These are phyloP conservation scores for Graphium sp. DNA, from an alignment of 2,329 filamentous ascomycete genomes.

Conservation along the genomic window DNA sequence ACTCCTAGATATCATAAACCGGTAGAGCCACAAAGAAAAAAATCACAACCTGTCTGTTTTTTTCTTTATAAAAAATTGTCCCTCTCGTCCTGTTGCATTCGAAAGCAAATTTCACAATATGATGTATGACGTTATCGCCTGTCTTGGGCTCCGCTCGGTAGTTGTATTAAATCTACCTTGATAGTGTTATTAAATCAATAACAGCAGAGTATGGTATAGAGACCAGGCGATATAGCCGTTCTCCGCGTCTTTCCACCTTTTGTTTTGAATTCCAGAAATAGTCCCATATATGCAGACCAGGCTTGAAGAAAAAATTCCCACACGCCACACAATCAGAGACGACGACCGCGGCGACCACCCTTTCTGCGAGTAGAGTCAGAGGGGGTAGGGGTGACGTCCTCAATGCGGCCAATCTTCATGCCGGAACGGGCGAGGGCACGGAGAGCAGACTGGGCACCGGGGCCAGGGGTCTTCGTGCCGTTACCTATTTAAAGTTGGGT, in stretches of 20 bases:
- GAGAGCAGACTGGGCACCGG: constrained; percentile 97
- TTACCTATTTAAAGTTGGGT: constrained; percentile 42
- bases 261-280: constrained; percentile 40
- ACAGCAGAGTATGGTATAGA: constrained; percentile 33
- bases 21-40: too few species aligned
- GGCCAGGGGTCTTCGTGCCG: constrained; percentile 99
- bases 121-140: too few species aligned
- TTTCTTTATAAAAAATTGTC: background rate
- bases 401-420: constrained; percentile 99
- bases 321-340: constrained; percentile 53
- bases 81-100: background rate
- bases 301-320: constrained; percentile 10
- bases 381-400: constrained; percentile 98
- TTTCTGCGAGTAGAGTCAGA: constrained; percentile 99
- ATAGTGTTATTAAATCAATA: constrained; percentile 16
- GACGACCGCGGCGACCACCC: constrained; percentile 99
- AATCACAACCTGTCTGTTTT: background rate
- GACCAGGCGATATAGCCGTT: constrained; percentile 52
- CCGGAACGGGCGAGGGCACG: constrained; percentile 96
- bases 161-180: background rate
- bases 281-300: constrained; percentile 28
- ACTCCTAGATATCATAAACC: too few species aligned
- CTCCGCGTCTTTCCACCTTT: constrained; percentile 44
- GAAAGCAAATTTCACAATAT: too few species aligned
- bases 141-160: too few species aligned